phyloP scores from a whole-genome alignment of 2,329 filamentous ascomycete genomes.

The Lasiodiplodia hormozganensis region DNA sequence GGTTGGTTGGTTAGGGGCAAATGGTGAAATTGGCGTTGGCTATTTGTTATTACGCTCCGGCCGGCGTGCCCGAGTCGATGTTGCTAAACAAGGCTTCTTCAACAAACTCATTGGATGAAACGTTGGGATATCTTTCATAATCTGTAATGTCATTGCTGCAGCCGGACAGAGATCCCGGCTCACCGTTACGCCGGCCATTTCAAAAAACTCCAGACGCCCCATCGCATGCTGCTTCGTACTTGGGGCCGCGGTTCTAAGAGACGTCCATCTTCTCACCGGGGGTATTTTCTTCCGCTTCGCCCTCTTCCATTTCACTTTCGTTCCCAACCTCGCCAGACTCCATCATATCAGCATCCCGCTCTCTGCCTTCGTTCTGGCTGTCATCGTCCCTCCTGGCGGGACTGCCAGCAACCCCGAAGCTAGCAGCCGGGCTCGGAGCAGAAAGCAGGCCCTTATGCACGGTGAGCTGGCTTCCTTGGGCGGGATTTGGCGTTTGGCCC shows the following conservation, averaged over 20 bases:
- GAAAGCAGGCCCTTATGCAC: slow-evolving; percentile 17
- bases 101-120: background rate
- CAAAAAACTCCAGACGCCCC: slow-evolving; percentile 4
- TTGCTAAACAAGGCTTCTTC: background rate
- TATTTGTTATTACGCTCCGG: background rate
- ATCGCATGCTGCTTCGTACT: background rate
- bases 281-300: slow-evolving; percentile 29
- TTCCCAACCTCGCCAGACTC: slow-evolving; percentile 26
- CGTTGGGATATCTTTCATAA: background rate
- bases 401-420: slow-evolving; percentile 39
- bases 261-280: slow-evolving; percentile 28
- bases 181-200: background rate
- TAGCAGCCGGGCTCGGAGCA: slow-evolving; percentile 30
- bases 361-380: slow-evolving; percentile 39
- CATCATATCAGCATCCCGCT: slow-evolving; percentile 38
- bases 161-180: background rate
- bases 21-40: slow-evolving; percentile 1
- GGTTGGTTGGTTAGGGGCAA: background rate
- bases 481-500: slow-evolving; percentile 22
- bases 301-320: slow-evolving; percentile 34
- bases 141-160: slow-evolving; percentile 13
- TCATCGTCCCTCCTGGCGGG: slow-evolving; percentile 39
- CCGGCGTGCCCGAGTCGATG: slow-evolving; percentile 9
- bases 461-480: slow-evolving; percentile 4
- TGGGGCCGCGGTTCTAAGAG: background rate